Evolutionary conservation across 371 early-diverging fungal genomes (phyloP).

Genomic region (Mortierella sp.): DNA sequence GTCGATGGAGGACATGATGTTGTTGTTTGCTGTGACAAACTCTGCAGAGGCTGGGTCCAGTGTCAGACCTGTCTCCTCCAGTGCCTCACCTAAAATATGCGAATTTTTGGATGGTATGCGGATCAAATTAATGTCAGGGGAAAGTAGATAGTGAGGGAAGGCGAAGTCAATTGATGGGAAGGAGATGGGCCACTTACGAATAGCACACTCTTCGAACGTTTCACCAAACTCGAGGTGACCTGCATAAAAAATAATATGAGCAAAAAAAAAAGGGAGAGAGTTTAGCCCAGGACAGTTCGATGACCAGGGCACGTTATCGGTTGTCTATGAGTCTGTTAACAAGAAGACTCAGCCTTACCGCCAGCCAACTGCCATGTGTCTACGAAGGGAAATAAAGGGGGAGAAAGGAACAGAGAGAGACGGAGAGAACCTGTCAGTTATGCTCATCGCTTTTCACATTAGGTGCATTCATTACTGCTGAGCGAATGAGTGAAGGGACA

Average conservation of each 20-base stretch:
- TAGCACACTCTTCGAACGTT: conserved; percentile 71
- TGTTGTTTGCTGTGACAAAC: conserved; percentile 69
- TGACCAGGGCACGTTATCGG: too few species aligned
- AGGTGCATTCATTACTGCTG: neutral
- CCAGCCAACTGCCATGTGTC: conserved; percentile 73
- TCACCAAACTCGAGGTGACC: conserved; percentile 76
- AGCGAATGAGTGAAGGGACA: neutral
- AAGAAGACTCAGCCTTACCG: conserved; percentile 29
- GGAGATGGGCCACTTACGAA: conserved; percentile 43
- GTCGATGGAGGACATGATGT: conserved; percentile 64
- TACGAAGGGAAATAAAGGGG: conserved; percentile 5
- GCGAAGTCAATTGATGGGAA: neutral
- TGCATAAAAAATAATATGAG: neutral
- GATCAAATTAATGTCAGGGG: neutral
- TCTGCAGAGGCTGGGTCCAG: conserved; percentile 52
- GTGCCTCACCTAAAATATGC: conserved; percentile 59
- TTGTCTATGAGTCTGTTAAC: neutral
- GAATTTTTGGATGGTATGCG: neutral
- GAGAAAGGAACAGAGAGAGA: neutral
- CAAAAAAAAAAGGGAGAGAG: neutral
- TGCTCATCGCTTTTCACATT: neutral
- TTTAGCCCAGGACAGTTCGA: too few species aligned
- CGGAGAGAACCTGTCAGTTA: neutral
- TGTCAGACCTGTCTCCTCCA: conserved; percentile 72
- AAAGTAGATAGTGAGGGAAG: neutral